Conservation (phyloP, 1,139 yeast species). For the Sugiyamaella novakii region DNA sequence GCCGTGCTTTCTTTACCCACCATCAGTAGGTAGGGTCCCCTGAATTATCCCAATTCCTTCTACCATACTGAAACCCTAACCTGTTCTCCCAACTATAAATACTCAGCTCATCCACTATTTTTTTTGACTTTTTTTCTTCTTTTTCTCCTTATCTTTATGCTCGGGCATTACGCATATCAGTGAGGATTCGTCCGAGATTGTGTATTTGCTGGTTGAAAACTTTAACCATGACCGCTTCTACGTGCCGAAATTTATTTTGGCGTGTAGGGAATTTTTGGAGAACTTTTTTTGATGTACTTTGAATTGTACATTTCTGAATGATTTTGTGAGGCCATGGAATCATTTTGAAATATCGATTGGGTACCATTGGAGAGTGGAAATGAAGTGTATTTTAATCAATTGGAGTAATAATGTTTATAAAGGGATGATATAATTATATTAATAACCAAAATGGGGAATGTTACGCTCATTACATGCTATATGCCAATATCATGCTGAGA, state of each 20-base stretch:
- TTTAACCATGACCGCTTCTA: conserved; percentile 97
- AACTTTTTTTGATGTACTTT: conserved; percentile 14
- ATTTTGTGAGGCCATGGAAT: conserved; percentile 15
- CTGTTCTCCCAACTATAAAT: conserved; percentile 10
- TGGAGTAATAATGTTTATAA: no score
- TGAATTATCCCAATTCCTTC: no score
- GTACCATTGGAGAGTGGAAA: no score
- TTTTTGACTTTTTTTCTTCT: conserved; percentile 26
- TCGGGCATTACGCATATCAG: conserved; percentile 99
- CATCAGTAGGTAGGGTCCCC: no score
- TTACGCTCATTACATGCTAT: no score
- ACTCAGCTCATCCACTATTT: not conserved
- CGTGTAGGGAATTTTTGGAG: conserved; percentile 80
- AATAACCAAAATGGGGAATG: no score
- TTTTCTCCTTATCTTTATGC: conserved; percentile 87
- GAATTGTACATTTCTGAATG: conserved; percentile 7
- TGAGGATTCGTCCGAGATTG: conserved; percentile 99
- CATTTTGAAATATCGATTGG: conserved; percentile 2
- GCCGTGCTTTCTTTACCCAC: no score
- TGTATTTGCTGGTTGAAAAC: conserved; percentile 99
- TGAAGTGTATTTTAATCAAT: no score
- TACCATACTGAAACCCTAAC: conserved; percentile 1
- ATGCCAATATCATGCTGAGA: no score
- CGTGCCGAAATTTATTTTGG: conserved; percentile 44
- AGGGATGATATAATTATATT: no score